Base-by-base conservation (phyloP, 306 rosid genomes). In the Canavalia ensiformis region DNA sequence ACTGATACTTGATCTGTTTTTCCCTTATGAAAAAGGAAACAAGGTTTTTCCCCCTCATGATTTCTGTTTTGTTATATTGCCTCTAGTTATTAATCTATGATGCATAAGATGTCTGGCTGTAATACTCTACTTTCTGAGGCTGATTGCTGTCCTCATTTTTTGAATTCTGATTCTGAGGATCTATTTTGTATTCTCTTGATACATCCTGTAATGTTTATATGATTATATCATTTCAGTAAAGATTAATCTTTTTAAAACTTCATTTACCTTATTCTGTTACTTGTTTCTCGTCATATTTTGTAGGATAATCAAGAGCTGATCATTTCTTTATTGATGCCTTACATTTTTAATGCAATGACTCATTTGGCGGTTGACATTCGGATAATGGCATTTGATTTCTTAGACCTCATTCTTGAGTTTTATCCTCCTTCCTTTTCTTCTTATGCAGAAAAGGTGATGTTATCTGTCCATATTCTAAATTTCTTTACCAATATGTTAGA, bases 321-420 rank as follows among this genome's bases (percentile, higher is more conserved):
- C 50, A 51, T 85, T 65, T 93, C 97, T 74, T 84, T 90, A 71
- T 68, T 90, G 86, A 93, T 90, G 97, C 82, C 91, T 35, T 91
- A 90, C 89, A 87, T 93, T 80, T 93, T 93, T 70, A 87, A 90
- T 69, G 97, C 99, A n/a, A 90, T 95, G 99, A 90, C 90, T 9
- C 85, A 91, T 90, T 88, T 90, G 72, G 84, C 90, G 39, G 80
- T 89, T 83, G 94, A 91, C 49, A 88, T 91, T 78, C 92, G 96
- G 85, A 76, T 90, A 85, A 95, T 88, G 91, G 92, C 98, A 75
- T 91, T 93, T 83, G 88, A 87, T 86, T 88, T 91, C 84, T 82
- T 93, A 80, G 94, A 90, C 78, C 98, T 91, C 44, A 90, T 90
- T 72, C 87, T 93, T 54, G 83, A 90, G 84, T 88, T 82, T 80